Base-by-base conservation (phyloP, 352 stramenopile genomes). In the Phytophthora fragariae region DNA sequence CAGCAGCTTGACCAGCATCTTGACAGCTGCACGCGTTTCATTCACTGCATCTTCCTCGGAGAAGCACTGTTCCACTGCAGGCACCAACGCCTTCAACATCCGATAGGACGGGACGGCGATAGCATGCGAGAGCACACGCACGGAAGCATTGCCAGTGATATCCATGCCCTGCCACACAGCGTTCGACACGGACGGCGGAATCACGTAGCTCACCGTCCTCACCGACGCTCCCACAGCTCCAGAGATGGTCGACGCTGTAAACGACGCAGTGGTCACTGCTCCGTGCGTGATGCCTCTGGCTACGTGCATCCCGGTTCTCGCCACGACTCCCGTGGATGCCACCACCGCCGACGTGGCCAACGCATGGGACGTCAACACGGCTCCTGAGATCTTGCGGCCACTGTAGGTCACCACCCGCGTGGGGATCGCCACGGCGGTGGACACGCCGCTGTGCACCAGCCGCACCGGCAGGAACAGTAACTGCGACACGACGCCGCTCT, bases 81-180 rank as follows among this genome's bases (percentile, higher is more conserved):
- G 88, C 1, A 91, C 53, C 15, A 94, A 60, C 10, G 76, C 72
- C 5, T 71, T 68, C 11, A 88, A 57, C 82, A 94, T 88, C 33
- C 83, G 77, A 57, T 93, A 93, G 27, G 82, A 78, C 2, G 88
- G 88, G 27, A 95, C 77, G 0, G 85, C 85, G 59, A 95, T 92
- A 19, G 85, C 83, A 62, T 88, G 84, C 11, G 86, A 84, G 21
- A 93, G 65, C 24, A 91, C 77, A 12, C 76, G 85, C 41, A 82
- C 80, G 0, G 86, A 92, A 24, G 77, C 79, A n/a, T 77, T 92
- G 0, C 88, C 79, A 5, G 88, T 92, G 14, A 79, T 77, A 17
- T 82, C 83, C 65, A 93, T 79, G 9, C 86, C 76, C 19, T 91
- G 77, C 83, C 83, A 93, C 61, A 93, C 69, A 0, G 79, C 81